Base-by-base conservation (phyloP, 2,329 filamentous ascomycete genomes). In the Talaromyces sp. region DNA sequence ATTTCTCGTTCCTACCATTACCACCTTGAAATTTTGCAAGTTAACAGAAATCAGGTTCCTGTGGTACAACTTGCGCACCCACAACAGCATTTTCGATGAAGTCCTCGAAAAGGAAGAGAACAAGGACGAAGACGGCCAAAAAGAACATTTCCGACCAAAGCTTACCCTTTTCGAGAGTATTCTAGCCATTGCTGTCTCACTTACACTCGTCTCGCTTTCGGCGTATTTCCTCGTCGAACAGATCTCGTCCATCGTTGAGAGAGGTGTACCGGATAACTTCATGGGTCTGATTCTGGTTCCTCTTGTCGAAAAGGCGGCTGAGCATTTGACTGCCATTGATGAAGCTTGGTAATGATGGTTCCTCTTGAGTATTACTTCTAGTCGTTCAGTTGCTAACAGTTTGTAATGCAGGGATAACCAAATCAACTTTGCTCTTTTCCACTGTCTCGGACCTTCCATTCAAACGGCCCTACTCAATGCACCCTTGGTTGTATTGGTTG, bases 401-500 rank as follows among this genome's bases (percentile, higher is more conserved):
- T 3, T 27, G 8, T 37, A 24, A 24, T 33, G 10, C 59, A 75
- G 75, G 80, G 78, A 81, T 60, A 80, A 80, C 62, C 78, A 80
- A 71, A 92, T 93, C 84, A 95, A 95, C 80, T 89, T 93, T 76
- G 91, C 92, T 0, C 84, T 95, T 31, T 90, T 91, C 52, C 92
- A 97, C 75, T 91, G 95, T 62, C 87, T 97, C 49, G 92, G 92
- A 56, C 89, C 92, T 2, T 94, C 91, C 0, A 89, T 97, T 66
- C 93, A 97, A 43, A 97, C 93, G 0, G 92, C 93, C 0, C 85
- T 97, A 37, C 87, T 97, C 73, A 97, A 96, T 74, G 92, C 89
- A 0, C 93, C 93, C 0, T 84, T 97, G 3, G 88, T 92, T 8
- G 87, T 96, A 39, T 83, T 97, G 43, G 89, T 96, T 58, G 91